Conservation (phyloP, 345 rosid species). For the Dimocarpus longan region DNA sequence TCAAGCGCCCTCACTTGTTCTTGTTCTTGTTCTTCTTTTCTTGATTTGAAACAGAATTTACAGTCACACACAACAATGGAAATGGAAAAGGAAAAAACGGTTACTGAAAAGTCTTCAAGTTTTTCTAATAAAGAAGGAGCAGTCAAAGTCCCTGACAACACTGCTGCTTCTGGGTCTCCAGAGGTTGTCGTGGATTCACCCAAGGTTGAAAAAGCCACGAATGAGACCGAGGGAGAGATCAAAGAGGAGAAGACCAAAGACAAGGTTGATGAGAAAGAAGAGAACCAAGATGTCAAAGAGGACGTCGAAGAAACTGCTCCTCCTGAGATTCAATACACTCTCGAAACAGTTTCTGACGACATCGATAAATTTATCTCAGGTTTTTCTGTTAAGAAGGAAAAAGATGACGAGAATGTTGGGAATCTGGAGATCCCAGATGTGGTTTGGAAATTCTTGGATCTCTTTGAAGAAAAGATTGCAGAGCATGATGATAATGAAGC, state of each 20-base stretch:
- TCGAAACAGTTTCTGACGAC: conserved; percentile 57
- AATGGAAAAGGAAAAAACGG: conserved; percentile 23
- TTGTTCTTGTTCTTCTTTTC: not conserved
- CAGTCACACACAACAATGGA: not conserved
- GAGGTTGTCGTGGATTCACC: not conserved
- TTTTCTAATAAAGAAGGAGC: not conserved
- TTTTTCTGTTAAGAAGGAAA: conserved; percentile 23
- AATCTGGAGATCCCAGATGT: conserved; percentile 47
- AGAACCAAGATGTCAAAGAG: conserved; percentile 15
- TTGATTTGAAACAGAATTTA: not conserved
- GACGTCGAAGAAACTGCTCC: conserved; percentile 28
- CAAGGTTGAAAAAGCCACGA: conserved; percentile 4
- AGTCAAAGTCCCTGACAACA: not conserved
- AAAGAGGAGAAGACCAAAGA: not conserved
- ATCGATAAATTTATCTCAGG: conserved; percentile 45
- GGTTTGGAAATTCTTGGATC: conserved; percentile 65
- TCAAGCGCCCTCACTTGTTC: not conserved
- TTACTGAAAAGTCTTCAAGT: not conserved
- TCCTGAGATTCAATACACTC: conserved; percentile 38
- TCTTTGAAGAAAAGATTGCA: conserved; percentile 45
- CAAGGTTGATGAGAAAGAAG: not conserved
- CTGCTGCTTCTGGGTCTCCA: not conserved
- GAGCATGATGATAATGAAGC: conserved; percentile 52
- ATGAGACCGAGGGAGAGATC: conserved; percentile 6
- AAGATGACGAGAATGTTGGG: conserved; percentile 21